A percentile compares a stretch with the other conserved stretches of the same genome.
phyloP scores from a whole-genome alignment of 2,329 filamentous ascomycete genomes.

The Alternaria panax region DNA sequence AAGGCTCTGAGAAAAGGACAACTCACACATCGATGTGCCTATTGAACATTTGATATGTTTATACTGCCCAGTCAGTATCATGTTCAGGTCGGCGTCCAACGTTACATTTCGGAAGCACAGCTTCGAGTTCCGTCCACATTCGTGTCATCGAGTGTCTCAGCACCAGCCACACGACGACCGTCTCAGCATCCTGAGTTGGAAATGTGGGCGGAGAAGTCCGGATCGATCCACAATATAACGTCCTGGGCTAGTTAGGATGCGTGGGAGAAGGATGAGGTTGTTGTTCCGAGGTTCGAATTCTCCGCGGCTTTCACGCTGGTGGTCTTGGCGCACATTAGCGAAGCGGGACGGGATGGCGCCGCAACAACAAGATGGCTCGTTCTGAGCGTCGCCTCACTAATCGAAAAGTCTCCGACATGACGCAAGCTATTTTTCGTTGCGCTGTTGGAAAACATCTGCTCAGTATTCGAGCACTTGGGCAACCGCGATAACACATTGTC shows the following conservation, averaged over 20 bases:
- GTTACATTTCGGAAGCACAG: conserved; percentile 34
- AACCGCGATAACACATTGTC: not conserved
- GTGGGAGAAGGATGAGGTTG: not conserved
- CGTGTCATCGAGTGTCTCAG: conserved; percentile 31
- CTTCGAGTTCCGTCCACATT: conserved; percentile 12
- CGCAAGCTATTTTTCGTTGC: not conserved
- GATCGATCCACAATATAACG: conserved; percentile 9
- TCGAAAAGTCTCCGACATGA: conserved; percentile 4
- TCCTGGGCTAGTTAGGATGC: not conserved
- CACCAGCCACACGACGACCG: conserved; percentile 22
- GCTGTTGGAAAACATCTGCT: not conserved
- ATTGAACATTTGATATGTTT: conserved; percentile 9
- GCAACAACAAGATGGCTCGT: not conserved
- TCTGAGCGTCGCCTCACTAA: not conserved
- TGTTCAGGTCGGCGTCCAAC: conserved; percentile 21
- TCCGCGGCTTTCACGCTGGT: conserved; percentile 4
- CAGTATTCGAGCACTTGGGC: not conserved
- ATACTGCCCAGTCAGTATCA: conserved; percentile 11
- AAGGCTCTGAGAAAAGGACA: not conserved
- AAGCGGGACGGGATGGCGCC: conserved; percentile 8
- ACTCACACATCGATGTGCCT: not conserved
- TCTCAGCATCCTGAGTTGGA: conserved; percentile 21
- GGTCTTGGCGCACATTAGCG: conserved; percentile 8
- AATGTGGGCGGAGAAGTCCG: conserved; percentile 27
- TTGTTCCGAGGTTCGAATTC: conserved; percentile 1